phyloP scores from a whole-genome alignment of 179 eudicot genomes.

The Drosera spatulata region DNA sequence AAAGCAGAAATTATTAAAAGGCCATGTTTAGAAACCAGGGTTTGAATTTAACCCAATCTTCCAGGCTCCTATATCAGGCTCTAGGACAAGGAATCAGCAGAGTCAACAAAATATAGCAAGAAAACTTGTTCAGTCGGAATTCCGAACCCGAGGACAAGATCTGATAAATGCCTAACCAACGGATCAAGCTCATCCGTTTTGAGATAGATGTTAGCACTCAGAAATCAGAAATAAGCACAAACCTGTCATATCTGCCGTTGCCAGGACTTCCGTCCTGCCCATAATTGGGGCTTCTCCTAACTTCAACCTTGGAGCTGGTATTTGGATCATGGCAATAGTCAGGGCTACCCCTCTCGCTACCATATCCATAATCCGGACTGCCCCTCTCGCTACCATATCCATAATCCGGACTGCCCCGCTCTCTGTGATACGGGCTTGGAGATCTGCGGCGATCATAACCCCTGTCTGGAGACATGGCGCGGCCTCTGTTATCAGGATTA shows the following conservation, averaged over 20 bases:
- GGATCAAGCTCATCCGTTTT: too few relatives aligned
- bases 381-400: conserved; percentile 36
- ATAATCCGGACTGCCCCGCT: conserved; percentile 79
- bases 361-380: conserved; percentile 30
- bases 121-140: too few relatives aligned
- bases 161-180: too few relatives aligned
- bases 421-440: conserved; percentile 68
- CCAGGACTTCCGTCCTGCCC: conserved; percentile 37
- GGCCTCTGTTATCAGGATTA: conserved; percentile 49
- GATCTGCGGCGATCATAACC: conserved; percentile 43
- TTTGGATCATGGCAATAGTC: conserved; percentile 30
- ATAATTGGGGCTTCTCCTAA: conserved; percentile 33
- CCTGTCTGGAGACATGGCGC: conserved; percentile 64
- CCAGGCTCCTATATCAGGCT: too few relatives aligned
- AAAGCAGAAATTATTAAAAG: neutral
- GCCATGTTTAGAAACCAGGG: too few relatives aligned
- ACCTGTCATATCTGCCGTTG: conserved; percentile 45
- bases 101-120: too few relatives aligned
- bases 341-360: conserved; percentile 20
- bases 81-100: too few relatives aligned
- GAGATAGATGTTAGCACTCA: too few relatives aligned
- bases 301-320: conserved; percentile 18
- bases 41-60: too few relatives aligned
- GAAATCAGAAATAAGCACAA: neutral
- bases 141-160: too few relatives aligned